phyloP scores from a whole-genome alignment of 2,329 filamentous ascomycete genomes.

The Coniosporium tulheliwenetii region DNA sequence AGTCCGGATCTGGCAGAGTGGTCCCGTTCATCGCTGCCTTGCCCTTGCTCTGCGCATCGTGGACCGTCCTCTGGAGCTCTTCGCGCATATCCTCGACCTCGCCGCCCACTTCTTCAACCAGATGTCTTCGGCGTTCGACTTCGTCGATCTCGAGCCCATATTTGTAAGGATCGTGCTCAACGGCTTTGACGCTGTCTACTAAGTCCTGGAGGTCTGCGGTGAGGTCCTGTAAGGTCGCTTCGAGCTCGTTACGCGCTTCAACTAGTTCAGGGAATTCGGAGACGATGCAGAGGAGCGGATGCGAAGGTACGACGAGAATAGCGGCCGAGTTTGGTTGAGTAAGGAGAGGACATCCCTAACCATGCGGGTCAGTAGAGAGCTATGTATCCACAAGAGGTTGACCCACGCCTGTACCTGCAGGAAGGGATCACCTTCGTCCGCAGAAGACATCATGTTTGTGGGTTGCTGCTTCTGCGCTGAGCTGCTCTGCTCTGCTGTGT shows the following conservation, averaged over 20 bases:
- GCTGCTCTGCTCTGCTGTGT: neutral
- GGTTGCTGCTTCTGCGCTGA: neutral
- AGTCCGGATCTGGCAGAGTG: constrained; percentile 43
- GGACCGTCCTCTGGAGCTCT: constrained; percentile 52
- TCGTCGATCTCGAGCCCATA: constrained; percentile 78
- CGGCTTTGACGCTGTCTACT: constrained; percentile 67
- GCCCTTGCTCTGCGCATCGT: constrained; percentile 18
- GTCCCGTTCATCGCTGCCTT: constrained; percentile 25
- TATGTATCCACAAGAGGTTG: neutral
- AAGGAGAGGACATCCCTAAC: constrained; percentile 74
- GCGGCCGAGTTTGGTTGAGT: constrained; percentile 63
- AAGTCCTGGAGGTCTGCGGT: constrained; percentile 81
- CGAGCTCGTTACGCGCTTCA: constrained; percentile 57
- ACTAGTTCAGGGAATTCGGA: constrained; percentile 53
- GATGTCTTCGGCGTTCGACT: constrained; percentile 59
- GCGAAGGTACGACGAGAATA: constrained; percentile 89
- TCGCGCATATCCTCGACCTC: constrained; percentile 83
- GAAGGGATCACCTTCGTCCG: constrained; percentile 30
- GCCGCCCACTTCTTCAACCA: constrained; percentile 77
- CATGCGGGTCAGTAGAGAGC: neutral
- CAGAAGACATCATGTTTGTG: constrained; percentile 18
- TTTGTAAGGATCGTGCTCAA: constrained; percentile 73
- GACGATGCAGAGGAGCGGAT: constrained; percentile 74
- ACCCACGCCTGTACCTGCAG: constrained; percentile 32
- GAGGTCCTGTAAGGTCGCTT: constrained; percentile 57